Percentiles rank a stretch among this genome's conserved stretches.
Conservation (phyloP, 2,329 filamentous ascomycete genomes). For the Sarocladium oryzae region DNA sequence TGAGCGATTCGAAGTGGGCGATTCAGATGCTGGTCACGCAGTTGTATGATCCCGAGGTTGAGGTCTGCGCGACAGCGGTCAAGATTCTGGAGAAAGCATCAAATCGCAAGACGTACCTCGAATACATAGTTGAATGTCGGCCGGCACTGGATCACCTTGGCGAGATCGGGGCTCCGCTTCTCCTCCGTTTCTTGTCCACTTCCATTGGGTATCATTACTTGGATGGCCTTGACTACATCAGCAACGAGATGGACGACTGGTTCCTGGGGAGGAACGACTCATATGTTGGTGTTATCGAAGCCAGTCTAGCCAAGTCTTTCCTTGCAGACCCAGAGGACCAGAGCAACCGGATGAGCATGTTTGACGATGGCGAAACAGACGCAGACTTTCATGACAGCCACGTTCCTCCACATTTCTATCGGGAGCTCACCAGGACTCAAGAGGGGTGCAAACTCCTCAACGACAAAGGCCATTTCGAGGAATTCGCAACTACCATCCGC, state of each 20-base stretch:
- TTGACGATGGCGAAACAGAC: slow-evolving; percentile 50
- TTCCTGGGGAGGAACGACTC: slow-evolving; percentile 93
- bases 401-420: slow-evolving; percentile 96
- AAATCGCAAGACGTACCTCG: slow-evolving; percentile 82
- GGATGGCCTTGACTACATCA: slow-evolving; percentile 95
- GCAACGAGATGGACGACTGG: slow-evolving; percentile 99
- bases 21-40: slow-evolving; percentile 97
- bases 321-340: slow-evolving; percentile 56
- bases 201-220: slow-evolving; percentile 97
- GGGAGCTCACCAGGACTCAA: slow-evolving; percentile 83
- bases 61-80: slow-evolving; percentile 92
- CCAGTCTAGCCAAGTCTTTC: slow-evolving; percentile 85
- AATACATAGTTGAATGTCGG: slow-evolving; percentile 94
- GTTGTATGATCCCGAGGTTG: slow-evolving; percentile 92
- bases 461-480: slow-evolving; percentile 92
- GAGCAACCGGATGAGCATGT: slow-evolving; percentile 51
- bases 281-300: slow-evolving; percentile 93
- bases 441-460: slow-evolving; percentile 87
- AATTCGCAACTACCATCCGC: slow-evolving; percentile 82
- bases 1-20: slow-evolving; percentile 83
- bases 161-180: slow-evolving; percentile 88
- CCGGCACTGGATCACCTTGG: slow-evolving; percentile 92
- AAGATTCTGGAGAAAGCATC: slow-evolving; percentile 97
- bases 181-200: slow-evolving; percentile 88
- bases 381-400: slow-evolving; percentile 54